A percentile compares a stretch with the other conserved stretches of the same genome.
Conservation (phyloP, 176 grass and related monocot genomes). For the Musa acuminata region DNA sequence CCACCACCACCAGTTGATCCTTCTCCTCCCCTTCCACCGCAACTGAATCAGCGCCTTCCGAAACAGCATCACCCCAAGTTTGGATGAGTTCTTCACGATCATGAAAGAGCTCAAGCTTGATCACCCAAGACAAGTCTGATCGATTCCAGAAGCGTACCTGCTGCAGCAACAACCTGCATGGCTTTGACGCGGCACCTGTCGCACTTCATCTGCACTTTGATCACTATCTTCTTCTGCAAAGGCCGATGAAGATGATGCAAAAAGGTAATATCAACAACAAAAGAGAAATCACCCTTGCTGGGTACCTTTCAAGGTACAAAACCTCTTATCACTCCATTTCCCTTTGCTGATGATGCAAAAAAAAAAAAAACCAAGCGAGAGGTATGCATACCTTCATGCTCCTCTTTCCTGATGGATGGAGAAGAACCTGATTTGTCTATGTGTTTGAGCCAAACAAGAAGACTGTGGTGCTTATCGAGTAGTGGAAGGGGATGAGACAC, state of each 20-base stretch:
- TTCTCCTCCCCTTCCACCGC: conserved; percentile 32
- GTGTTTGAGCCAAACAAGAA: not conserved
- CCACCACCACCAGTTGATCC: conserved; percentile 45
- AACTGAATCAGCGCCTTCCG: conserved; percentile 33
- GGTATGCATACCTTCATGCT: not conserved
- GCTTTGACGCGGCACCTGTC: conserved; percentile 48
- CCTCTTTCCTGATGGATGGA: not conserved
- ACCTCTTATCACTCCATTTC: too few relatives aligned
- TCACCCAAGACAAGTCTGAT: too few relatives aligned
- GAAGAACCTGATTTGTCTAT: not conserved
- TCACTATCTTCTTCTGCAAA: conserved; percentile 47
- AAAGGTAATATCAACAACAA: too few relatives aligned
- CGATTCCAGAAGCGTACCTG: not conserved
- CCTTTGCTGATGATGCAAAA: not conserved
- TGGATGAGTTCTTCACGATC: not conserved
- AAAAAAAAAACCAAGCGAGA: too few relatives aligned
- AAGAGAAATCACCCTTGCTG: too few relatives aligned
- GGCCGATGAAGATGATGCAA: not conserved
- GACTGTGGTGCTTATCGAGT: not conserved
- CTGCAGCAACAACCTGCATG: conserved; percentile 36
- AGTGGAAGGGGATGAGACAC: not conserved
- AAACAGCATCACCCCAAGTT: not conserved
- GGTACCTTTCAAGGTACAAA: too few relatives aligned
- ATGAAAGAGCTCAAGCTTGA: too few relatives aligned
- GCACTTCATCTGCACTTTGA: conserved; percentile 35